These are phyloP conservation scores for thale cress (Arabidopsis thaliana) DNA, from an alignment of 345 rosid species.

Conservation along the genomic window TAIR10.1 NC_003070.9:6060501-6061000, in stretches of 20 bases:
- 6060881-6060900: neutral
- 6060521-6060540: neutral
- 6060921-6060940: neutral
- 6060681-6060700: constrained; percentile 1
- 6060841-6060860: constrained; percentile 5
- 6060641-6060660: constrained; percentile 25
- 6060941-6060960: neutral
- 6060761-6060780: neutral
- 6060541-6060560: constrained; percentile 33
- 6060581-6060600: constrained; percentile 32
- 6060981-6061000: neutral
- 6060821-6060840: constrained; percentile 4
- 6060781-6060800: neutral
- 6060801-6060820: constrained; percentile 3
- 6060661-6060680: constrained; percentile 29
- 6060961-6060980: neutral
- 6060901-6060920: constrained; percentile 5
- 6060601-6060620: constrained; percentile 30
- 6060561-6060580: constrained; percentile 23
- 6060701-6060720: constrained; percentile 1
- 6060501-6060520: constrained; percentile 32
- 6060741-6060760: constrained; percentile 6
- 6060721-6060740: neutral
- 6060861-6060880: neutral
- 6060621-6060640: neutral